Conservation (phyloP, 2,329 filamentous ascomycete species). For the Dactylellina cionopaga region DNA sequence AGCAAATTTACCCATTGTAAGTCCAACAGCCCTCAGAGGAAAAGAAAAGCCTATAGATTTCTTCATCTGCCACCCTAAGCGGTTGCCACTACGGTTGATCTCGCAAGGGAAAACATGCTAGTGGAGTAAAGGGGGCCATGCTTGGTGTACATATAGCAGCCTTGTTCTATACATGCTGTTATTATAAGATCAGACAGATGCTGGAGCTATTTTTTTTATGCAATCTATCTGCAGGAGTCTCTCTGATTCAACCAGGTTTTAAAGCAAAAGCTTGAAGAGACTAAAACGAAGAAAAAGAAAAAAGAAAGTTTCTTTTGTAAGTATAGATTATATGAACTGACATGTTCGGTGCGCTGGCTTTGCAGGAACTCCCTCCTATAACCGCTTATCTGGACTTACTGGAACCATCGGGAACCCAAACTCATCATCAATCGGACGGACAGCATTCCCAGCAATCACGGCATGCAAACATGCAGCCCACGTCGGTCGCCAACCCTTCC, state of each 20-base stretch:
- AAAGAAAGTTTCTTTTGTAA: conserved; percentile 25
- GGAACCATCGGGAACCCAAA: conserved; percentile 38
- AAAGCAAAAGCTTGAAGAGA: conserved; percentile 2
- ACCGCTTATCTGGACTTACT: conserved; percentile 52
- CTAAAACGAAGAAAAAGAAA: conserved; percentile 1
- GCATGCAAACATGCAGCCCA: conserved; percentile 47
- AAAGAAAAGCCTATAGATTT: conserved; percentile 1
- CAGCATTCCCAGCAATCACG: conserved; percentile 40
- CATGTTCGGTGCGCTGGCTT: conserved; percentile 52
- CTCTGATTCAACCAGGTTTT: conserved; percentile 17
- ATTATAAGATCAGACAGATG: conserved; percentile 26
- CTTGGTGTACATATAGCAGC: conserved; percentile 15
- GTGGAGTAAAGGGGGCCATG: conserved; percentile 20
- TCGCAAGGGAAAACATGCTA: conserved; percentile 14
- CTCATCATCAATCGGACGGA: conserved; percentile 37
- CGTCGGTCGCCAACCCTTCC: conserved; percentile 40
- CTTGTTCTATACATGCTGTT: conserved; percentile 12
- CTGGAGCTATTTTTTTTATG: conserved; percentile 5
- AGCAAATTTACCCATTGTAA: conserved; percentile 50
- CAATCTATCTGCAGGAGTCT: conserved; percentile 16
- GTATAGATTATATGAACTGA: conserved; percentile 40
- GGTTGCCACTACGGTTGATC: conserved; percentile 15
- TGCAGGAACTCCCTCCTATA: conserved; percentile 52
- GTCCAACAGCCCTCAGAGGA: conserved; percentile 22
- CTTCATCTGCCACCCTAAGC: conserved; percentile 1